Evolutionary conservation across 352 stramenopile genomes (phyloP), one percentile per base, ranked within the genome.

Genomic region (Pythium scleroteichum): DNA sequence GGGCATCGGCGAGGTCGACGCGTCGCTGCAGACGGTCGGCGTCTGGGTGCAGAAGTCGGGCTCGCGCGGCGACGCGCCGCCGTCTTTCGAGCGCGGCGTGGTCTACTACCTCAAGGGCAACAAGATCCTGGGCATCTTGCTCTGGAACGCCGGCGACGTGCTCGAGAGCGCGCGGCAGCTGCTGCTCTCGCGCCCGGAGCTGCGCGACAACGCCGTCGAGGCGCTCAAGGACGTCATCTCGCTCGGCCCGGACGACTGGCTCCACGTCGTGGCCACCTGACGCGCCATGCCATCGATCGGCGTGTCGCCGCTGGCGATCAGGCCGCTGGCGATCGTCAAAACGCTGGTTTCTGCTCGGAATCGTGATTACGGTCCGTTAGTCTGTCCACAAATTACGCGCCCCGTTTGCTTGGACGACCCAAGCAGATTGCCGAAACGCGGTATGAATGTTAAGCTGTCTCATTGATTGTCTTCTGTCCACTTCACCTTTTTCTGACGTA

Each of bases 21-120:
- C 80, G 17, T 88, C 75, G 20, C 58, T 93, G 24, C 76, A 75
- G 10, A 92, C 82, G 0, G 75, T 95, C 4, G 87, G 89, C 16
- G 76, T 97, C 23, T 97, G 87, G 87, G 84, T 97, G 14, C 78
- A 85, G 54, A 56, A 57, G 46, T n/a, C 7, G 7, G 22, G 47
- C 77, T 53, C 35, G 55, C 62, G 46, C 16, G 16, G 29, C 27
- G 9, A 48, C 20, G 20, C 26, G 4, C 12, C 62, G n/a, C 44
- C 61, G 38, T 65, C 32, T 4, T 96, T 86, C 55, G 72, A 93
- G 48, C 85, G 90, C 39, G 90, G 90, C 16, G 75, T 97, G 38
- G 88, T 97, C 45, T 97, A 97, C 68, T 97, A 97, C 48, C 68
- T 97, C 20, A 83, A 88, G 47, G 86, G 85, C 45, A 94, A 91